Evolutionary conservation across 2,329 filamentous ascomycete genomes (phyloP).

Genomic region (Botrytis medusae): DNA sequence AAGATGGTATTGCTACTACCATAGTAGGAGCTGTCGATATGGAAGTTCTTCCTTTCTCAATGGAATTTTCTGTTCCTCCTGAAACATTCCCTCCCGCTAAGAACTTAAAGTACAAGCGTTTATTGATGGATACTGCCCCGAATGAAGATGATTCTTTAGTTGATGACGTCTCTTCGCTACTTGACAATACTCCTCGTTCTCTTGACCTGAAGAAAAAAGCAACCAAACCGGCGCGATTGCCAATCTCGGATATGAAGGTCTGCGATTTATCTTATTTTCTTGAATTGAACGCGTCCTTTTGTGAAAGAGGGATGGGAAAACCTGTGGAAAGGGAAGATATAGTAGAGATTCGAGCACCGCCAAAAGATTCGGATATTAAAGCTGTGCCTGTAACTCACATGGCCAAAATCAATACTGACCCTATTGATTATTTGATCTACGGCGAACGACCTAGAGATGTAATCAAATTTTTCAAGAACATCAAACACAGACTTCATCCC

Average conservation of each 20-base stretch:
- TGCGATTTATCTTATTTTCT: constrained; percentile 9
- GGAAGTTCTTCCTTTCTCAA: constrained; percentile 5
- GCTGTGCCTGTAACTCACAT: neutral
- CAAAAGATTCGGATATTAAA: neutral
- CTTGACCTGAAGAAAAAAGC: neutral
- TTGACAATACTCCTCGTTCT: neutral
- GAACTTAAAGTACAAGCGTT: neutral
- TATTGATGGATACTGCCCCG: constrained; percentile 3
- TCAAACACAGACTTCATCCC: constrained; percentile 6
- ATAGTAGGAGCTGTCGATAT: constrained; percentile 9
- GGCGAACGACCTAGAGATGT: neutral
- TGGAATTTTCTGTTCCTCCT: neutral
- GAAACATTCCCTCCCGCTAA: neutral
- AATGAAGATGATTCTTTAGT: neutral
- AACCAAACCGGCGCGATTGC: neutral
- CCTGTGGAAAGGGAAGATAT: neutral
- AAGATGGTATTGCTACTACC: neutral
- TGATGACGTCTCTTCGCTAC: neutral
- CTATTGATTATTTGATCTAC: constrained; percentile 12
- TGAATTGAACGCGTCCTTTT: neutral
- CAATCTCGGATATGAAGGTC: constrained; percentile 7
- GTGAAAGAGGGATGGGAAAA: neutral
- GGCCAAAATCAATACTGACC: neutral
- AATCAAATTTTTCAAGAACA: constrained; percentile 5
- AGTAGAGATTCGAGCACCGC: neutral